Percentiles rank a stretch among this genome's conserved stretches.
Evolutionary conservation across 1,284 basidiomycete genomes (phyloP).

Genomic region (Ustilago hordei): DNA sequence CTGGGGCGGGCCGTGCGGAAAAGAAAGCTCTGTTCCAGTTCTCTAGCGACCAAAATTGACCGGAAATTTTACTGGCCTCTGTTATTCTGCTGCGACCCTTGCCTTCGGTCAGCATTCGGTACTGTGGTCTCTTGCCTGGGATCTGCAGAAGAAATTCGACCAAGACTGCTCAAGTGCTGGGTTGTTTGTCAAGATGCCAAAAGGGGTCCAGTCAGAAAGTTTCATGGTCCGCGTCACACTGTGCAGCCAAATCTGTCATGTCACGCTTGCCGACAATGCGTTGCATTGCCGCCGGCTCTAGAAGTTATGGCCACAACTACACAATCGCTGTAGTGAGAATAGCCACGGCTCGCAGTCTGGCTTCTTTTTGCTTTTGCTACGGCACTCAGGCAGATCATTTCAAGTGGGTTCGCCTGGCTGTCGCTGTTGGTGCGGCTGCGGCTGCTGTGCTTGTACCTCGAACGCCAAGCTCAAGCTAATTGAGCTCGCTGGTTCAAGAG

Average conservation of each 20-base stretch:
- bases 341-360: neutral
- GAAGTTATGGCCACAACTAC: constrained; percentile 3
- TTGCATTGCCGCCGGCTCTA: constrained; percentile 5
- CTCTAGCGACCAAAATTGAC: neutral
- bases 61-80: neutral
- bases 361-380: neutral
- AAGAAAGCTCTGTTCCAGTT: constrained; percentile 6
- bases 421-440: too few species aligned
- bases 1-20: neutral
- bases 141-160: constrained; percentile 12
- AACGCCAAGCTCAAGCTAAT: constrained; percentile 1
- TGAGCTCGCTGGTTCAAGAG: neutral
- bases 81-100: neutral
- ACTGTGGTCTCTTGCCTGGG: constrained; percentile 3
- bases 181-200: neutral
- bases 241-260: constrained; percentile 9
- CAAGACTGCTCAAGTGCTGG: neutral
- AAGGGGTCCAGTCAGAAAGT: constrained; percentile 12
- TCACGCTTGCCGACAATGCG: neutral
- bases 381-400: neutral
- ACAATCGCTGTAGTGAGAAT: neutral
- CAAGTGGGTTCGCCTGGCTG: too few species aligned
- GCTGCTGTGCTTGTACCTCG: neutral
- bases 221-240: constrained; percentile 11
- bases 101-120: constrained; percentile 4